A percentile compares a stretch with the other conserved stretches of the same genome.
Conservation (phyloP, 2,329 filamentous ascomycete genomes). For the Talaromyces sp. region DNA sequence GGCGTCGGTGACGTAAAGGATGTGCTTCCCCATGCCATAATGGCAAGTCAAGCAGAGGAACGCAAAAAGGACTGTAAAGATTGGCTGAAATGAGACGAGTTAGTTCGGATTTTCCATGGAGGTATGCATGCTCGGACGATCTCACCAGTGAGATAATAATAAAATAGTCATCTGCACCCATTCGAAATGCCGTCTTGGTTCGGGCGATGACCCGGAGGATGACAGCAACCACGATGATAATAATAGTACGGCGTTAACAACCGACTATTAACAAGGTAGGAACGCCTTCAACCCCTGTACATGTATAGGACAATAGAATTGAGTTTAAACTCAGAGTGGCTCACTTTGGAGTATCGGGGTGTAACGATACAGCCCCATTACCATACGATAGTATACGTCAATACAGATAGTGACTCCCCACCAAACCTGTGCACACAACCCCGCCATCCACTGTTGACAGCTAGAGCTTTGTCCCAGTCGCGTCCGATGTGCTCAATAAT, state of each 20-base stretch:
- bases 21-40: not conserved
- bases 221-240: not conserved
- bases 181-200: not conserved
- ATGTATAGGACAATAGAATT: not conserved
- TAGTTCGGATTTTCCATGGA: not conserved
- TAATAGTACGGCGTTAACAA: not conserved
- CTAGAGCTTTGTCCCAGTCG: not conserved
- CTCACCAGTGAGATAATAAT: not conserved
- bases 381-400: not conserved
- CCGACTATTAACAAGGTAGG: not conserved
- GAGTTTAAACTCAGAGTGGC: not conserved
- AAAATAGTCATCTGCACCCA: not conserved
- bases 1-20: not conserved
- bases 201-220: not conserved
- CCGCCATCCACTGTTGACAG: not conserved
- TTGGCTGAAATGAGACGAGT: not conserved
- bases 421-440: not conserved
- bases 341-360: not conserved
- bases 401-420: not conserved
- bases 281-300: not conserved
- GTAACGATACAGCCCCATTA: not conserved
- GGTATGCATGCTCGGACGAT: not conserved
- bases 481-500: not conserved
- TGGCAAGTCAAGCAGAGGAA: not conserved
- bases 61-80: not conserved